Evolutionary conservation across 805 yeast species (phyloP).

Genomic region (Sugiyamaella mastotermitis): DNA sequence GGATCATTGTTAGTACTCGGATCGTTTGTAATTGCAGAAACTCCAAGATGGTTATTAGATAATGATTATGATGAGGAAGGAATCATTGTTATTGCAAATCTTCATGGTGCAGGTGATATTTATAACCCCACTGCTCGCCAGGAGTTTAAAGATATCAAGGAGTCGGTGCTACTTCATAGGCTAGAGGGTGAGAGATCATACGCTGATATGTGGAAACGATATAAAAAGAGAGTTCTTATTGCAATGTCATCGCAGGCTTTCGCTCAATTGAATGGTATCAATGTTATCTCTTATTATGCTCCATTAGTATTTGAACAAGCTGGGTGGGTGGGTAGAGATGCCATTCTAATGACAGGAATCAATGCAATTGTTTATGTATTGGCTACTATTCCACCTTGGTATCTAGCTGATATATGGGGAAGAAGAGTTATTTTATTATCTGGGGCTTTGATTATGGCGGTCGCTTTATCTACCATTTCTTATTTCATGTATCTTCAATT

Average conservation of each 20-base stretch:
- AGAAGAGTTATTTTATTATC: conserved; percentile 74
- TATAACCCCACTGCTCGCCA: conserved; percentile 60
- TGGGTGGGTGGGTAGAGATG: conserved; percentile 87
- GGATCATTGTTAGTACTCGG: conserved; percentile 67
- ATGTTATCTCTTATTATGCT: conserved; percentile 87
- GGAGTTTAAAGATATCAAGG: conserved; percentile 79
- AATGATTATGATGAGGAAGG: conserved; percentile 78
- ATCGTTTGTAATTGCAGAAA: conserved; percentile 73
- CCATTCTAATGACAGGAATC: conserved; percentile 86
- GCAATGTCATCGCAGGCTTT: conserved; percentile 89
- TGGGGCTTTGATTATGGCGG: conserved; percentile 77
- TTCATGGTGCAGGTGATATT: conserved; percentile 73
- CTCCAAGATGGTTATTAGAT: conserved; percentile 86
- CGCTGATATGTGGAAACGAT: conserved; percentile 66
- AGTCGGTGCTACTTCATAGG: conserved; percentile 66
- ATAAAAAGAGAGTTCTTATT: conserved; percentile 70
- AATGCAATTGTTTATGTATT: conserved; percentile 54
- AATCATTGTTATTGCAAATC: conserved; percentile 73
- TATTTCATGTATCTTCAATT: conserved; percentile 48
- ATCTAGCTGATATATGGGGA: conserved; percentile 86
- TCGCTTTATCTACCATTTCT: conserved; percentile 60
- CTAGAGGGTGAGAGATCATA: conserved; percentile 77
- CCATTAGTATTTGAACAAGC: conserved; percentile 92
- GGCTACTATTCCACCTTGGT: conserved; percentile 87
- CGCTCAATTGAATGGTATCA: conserved; percentile 92